Base-by-base conservation (phyloP, 257 asterid genomes). In the Lycium barbarum region DNA sequence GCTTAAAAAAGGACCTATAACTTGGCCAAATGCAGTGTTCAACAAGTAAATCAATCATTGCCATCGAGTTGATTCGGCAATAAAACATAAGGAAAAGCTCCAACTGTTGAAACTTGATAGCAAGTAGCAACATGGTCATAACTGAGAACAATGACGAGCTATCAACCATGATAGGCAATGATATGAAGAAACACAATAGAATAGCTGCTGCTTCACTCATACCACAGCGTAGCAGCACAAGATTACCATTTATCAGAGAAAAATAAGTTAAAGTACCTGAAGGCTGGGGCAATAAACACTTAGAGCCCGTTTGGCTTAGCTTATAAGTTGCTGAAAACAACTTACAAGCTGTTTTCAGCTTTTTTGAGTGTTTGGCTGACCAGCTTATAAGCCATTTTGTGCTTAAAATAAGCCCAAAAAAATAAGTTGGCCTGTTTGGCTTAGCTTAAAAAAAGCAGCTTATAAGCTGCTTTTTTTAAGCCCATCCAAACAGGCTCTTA, bases 51-150 rank as follows among this genome's bases (percentile, higher is more conserved):
- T 13, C 47, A 66, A 66, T 66, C 73, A 66, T 33, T 35, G 47
- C 17, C 72, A 66, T 33, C 47, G n/a, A 66, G 18, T 33, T 66
- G 73, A 68, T 38, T 70, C 3, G 7, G 49, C 26, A 18, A 38
- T 70, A 70, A 53, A 70, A 26, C 78, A 70, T 38, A 38, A 70
- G 49, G 49, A 35, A 36, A 67, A 14, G 20, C 74, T 67, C 45
- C 74, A 67, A 36, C 9, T 67, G 47, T 67, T 66, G 73, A 68
- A 68, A 68, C 22, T 68, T 68, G 51, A 68, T 35, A 68, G 76
- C 74, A 67, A 67, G 47, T 11, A 57, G 63, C 22, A 18, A 59
- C 35, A 38, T 36, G 53, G 73, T 33, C 45, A 33, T 12, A 33
- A 66, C 35, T 13, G n/a, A 67, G 76, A 36, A 38, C 10, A 36